Percentiles rank a stretch among this genome's conserved stretches.
Evolutionary conservation across 2,329 filamentous ascomycete genomes (phyloP).

Genomic region (Elsinoe arachidis): DNA sequence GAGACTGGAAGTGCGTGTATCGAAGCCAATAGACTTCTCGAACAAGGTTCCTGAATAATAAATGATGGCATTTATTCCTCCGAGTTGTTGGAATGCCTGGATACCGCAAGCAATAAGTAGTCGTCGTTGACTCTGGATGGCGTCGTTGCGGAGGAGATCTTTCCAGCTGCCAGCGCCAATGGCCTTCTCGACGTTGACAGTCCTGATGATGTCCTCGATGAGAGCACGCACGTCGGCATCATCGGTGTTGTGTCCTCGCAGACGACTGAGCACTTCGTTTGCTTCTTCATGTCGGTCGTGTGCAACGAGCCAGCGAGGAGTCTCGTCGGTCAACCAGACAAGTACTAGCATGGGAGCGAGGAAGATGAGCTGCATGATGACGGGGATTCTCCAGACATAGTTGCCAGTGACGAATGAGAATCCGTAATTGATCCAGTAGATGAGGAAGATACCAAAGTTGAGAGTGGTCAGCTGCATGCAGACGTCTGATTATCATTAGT

Average conservation of each 20-base stretch:
- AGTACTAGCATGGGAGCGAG: slow-evolving; percentile 34
- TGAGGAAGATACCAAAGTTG: slow-evolving; percentile 38
- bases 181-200: slow-evolving; percentile 20
- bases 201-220: slow-evolving; percentile 23
- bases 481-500: not conserved
- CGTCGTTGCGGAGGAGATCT: slow-evolving; percentile 24
- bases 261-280: slow-evolving; percentile 25
- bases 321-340: slow-evolving; percentile 33
- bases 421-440: slow-evolving; percentile 41
- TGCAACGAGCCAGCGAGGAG: slow-evolving; percentile 36
- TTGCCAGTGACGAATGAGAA: slow-evolving; percentile 25
- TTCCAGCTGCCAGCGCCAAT: slow-evolving; percentile 32
- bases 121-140: slow-evolving; percentile 22
- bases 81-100: slow-evolving; percentile 24
- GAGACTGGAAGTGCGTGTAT: slow-evolving; percentile 20
- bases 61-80: slow-evolving; percentile 25
- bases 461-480: slow-evolving; percentile 42
- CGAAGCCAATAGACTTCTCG: slow-evolving; percentile 21
- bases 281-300: slow-evolving; percentile 34
- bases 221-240: slow-evolving; percentile 20
- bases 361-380: slow-evolving; percentile 36
- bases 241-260: slow-evolving; percentile 23
- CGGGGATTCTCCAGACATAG: slow-evolving; percentile 35
- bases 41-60: slow-evolving; percentile 27
- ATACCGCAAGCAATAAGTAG: slow-evolving; percentile 25